A percentile compares a stretch with the other conserved stretches of the same genome.
These are phyloP conservation scores for Phaffia australis DNA, from an alignment of 768 basidiomycete species.

Conservation along the genomic window DNA sequence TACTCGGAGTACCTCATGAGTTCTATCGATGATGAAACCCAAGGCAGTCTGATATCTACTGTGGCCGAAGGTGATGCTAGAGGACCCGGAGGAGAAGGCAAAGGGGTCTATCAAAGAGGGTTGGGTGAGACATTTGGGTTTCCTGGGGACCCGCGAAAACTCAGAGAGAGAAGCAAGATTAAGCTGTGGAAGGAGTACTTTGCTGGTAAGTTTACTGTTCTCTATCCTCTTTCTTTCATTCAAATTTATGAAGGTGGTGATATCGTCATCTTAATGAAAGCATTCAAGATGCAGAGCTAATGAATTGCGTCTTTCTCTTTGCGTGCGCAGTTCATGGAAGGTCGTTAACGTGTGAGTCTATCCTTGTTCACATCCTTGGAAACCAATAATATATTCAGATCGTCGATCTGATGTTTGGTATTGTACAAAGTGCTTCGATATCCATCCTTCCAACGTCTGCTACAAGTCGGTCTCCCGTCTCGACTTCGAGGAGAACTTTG, in stretches of 20 bases:
- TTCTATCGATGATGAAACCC: constrained; percentile 29
- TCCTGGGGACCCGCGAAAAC: constrained; percentile 39
- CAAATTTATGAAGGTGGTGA: too few species aligned
- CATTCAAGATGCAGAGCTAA: background rate
- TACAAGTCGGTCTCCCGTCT: constrained; percentile 93
- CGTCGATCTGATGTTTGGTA: background rate
- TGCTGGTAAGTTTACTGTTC: constrained; percentile 45
- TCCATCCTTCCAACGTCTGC: constrained; percentile 90
- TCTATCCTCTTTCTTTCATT: background rate
- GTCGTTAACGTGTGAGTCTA: constrained; percentile 57
- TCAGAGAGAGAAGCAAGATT: constrained; percentile 52
- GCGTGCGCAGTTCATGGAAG: constrained; percentile 67
- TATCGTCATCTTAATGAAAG: too few species aligned
- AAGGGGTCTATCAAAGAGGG: constrained; percentile 35
- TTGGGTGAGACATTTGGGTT: constrained; percentile 39
- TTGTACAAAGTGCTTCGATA: constrained; percentile 58
- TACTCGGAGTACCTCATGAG: constrained; percentile 83
- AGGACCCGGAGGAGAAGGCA: constrained; percentile 39
- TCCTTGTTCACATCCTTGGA: background rate
- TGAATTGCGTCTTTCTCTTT: constrained; percentile 8
- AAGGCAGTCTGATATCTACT: constrained; percentile 11
- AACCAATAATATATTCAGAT: background rate
- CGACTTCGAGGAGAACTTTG: constrained; percentile 92
- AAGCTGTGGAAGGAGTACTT: constrained; percentile 91
- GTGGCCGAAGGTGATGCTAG: constrained; percentile 34